phyloP scores from a whole-genome alignment of 805 yeast genomes.

The Wilhelminamyces savonicus region DNA sequence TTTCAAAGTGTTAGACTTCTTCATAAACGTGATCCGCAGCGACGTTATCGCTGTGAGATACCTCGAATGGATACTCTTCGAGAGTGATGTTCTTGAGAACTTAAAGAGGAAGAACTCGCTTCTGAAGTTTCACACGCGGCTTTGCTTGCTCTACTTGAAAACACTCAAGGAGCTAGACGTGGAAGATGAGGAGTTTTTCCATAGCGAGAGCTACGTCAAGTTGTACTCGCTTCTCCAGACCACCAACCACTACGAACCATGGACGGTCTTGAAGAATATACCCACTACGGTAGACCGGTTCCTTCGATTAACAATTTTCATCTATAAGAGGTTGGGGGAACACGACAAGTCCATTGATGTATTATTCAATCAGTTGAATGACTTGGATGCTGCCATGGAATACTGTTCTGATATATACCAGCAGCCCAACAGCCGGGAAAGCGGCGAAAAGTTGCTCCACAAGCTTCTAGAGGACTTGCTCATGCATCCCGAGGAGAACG shows the following conservation, averaged over 20 bases:
- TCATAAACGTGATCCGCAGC: slow-evolving; percentile 22
- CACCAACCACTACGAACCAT: slow-evolving; percentile 29
- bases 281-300: slow-evolving; percentile 26
- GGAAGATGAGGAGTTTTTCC: slow-evolving; percentile 6
- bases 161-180: slow-evolving; percentile 9
- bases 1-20: slow-evolving; percentile 45
- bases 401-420: slow-evolving; percentile 50
- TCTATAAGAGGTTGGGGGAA: slow-evolving; percentile 52
- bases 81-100: slow-evolving; percentile 24
- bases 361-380: slow-evolving; percentile 49
- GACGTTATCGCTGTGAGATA: slow-evolving; percentile 33
- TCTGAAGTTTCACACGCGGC: slow-evolving; percentile 27
- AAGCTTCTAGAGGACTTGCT: slow-evolving; percentile 44
- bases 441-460: slow-evolving; percentile 43
- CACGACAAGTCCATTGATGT: slow-evolving; percentile 61
- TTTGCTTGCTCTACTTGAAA: slow-evolving; percentile 27
- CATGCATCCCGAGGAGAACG: slow-evolving; percentile 27
- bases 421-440: slow-evolving; percentile 20
- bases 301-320: slow-evolving; percentile 46
- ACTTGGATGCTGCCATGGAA: slow-evolving; percentile 50
- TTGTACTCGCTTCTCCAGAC: slow-evolving; percentile 24
- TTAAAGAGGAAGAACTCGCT: slow-evolving; percentile 8
- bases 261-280: slow-evolving; percentile 27
- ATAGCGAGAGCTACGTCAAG: slow-evolving; percentile 20
- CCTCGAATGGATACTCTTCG: slow-evolving; percentile 35